phyloP scores from a whole-genome alignment of 352 stramenopile species.

The Phytopythium delawarense region DNA sequence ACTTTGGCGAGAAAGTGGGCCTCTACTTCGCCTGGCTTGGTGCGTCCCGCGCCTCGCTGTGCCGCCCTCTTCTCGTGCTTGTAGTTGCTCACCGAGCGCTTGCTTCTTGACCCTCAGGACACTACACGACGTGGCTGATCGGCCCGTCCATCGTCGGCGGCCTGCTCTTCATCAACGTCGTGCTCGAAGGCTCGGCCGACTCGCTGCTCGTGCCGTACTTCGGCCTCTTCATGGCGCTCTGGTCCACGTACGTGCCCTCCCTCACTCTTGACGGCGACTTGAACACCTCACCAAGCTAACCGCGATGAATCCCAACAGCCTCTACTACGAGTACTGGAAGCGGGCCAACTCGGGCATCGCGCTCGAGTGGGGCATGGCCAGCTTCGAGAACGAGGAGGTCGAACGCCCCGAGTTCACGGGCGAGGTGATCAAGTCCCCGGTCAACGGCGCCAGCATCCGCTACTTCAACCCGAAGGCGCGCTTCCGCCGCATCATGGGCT shows the following conservation, averaged over 20 bases:
- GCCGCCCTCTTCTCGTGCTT: neutral
- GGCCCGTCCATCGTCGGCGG: conserved; percentile 87
- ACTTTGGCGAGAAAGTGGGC: conserved; percentile 89
- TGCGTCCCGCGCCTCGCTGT: conserved; percentile 3
- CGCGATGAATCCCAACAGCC: conserved; percentile 14
- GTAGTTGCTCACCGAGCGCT: neutral
- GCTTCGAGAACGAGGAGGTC: conserved; percentile 66
- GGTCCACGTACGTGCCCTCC: conserved; percentile 42
- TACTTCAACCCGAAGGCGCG: conserved; percentile 71
- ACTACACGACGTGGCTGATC: conserved; percentile 95
- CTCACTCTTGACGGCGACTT: neutral
- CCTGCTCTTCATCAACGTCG: conserved; percentile 84
- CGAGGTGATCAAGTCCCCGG: conserved; percentile 60
- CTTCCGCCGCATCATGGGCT: conserved; percentile 66
- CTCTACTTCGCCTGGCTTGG: conserved; percentile 98
- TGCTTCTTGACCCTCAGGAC: conserved; percentile 22
- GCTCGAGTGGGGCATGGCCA: conserved; percentile 74
- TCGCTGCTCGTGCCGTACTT: conserved; percentile 63
- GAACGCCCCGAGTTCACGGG: conserved; percentile 72
- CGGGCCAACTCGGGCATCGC: conserved; percentile 64
- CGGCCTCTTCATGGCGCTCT: conserved; percentile 81
- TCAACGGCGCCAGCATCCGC: conserved; percentile 68
- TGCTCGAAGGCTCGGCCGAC: conserved; percentile 51
- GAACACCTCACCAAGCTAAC: neutral
- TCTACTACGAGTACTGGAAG: conserved; percentile 86